Evolutionary conservation across 192 early-diverging fungal species (phyloP).

Genomic region (Dissophora globulifera): DNA sequence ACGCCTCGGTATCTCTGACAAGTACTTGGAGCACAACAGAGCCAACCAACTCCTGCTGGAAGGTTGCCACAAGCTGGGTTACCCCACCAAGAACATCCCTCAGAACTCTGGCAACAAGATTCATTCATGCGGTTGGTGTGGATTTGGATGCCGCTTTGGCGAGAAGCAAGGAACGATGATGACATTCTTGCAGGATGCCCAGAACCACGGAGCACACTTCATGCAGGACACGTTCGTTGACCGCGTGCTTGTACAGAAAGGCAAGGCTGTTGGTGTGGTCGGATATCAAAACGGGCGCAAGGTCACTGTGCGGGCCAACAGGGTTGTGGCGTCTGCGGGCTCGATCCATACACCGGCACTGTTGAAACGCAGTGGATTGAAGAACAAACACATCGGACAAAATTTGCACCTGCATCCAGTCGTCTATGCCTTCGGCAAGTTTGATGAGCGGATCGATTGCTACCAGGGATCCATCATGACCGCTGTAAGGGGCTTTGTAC

Average conservation of each 20-base stretch:
- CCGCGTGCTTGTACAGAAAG: slow-evolving; percentile 63
- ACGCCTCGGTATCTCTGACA: slow-evolving; percentile 65
- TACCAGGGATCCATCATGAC: slow-evolving; percentile 76
- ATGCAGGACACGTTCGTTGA: slow-evolving; percentile 67
- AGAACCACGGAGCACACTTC: slow-evolving; percentile 69
- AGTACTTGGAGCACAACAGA: slow-evolving; percentile 68
- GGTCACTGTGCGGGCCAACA: slow-evolving; percentile 59
- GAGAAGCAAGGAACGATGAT: slow-evolving; percentile 74
- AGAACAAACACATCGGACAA: slow-evolving; percentile 75
- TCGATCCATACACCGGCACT: slow-evolving; percentile 74
- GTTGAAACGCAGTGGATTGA: slow-evolving; percentile 70
- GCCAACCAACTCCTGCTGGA: slow-evolving; percentile 73
- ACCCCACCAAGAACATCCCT: slow-evolving; percentile 62
- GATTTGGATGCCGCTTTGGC: slow-evolving; percentile 75
- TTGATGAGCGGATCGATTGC: slow-evolving; percentile 62
- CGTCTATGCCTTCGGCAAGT: slow-evolving; percentile 69
- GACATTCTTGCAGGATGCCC: slow-evolving; percentile 78
- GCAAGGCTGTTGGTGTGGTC: slow-evolving; percentile 69
- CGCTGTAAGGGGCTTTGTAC: slow-evolving; percentile 59
- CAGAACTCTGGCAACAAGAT: slow-evolving; percentile 69
- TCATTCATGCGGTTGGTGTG: slow-evolving; percentile 74
- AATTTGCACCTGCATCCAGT: slow-evolving; percentile 75
- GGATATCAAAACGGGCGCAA: slow-evolving; percentile 36
- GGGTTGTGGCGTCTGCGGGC: slow-evolving; percentile 71
- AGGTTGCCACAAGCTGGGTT: slow-evolving; percentile 75